A percentile compares a stretch with the other conserved stretches of the same genome.
phyloP scores from a whole-genome alignment of 2,329 filamentous ascomycete species.

The Massarina eburnea region DNA sequence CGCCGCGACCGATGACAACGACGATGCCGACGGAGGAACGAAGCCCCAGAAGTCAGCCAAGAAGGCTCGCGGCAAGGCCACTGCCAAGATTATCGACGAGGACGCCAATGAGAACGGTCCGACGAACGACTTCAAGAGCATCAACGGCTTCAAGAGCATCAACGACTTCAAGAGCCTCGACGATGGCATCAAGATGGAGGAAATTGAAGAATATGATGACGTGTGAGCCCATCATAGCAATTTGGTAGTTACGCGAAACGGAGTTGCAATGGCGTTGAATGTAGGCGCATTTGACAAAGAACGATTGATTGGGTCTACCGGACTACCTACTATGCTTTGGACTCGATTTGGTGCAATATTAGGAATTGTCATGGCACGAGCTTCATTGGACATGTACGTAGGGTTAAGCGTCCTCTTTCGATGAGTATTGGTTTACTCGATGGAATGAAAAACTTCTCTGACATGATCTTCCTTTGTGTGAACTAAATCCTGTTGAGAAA shows the following conservation, averaged over 20 bases:
- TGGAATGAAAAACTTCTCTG: too few species aligned
- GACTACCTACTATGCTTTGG: too few species aligned
- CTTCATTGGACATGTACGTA: too few species aligned
- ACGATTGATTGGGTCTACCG: too few species aligned
- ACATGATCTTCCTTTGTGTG: too few species aligned
- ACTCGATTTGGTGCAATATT: too few species aligned
- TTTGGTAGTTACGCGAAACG: too few species aligned
- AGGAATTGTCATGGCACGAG: too few species aligned
- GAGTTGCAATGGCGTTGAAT: neutral
- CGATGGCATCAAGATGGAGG: neutral
- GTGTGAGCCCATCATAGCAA: neutral
- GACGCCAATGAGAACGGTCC: slow-evolving; percentile 2
- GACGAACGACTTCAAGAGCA: neutral
- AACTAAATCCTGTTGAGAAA: too few species aligned
- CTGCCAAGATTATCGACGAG: slow-evolving; percentile 1
- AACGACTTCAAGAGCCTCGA: neutral
- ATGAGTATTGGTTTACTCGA: too few species aligned
- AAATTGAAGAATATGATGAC: neutral
- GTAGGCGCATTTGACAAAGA: too few species aligned
- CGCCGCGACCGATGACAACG: slow-evolving; percentile 7
- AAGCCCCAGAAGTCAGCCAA: slow-evolving; percentile 3
- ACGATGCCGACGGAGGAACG: neutral
- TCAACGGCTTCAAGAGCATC: neutral
- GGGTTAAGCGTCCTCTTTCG: too few species aligned
- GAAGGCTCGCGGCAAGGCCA: slow-evolving; percentile 7